A percentile compares a stretch with the other conserved stretches of the same genome.
These are phyloP conservation scores for Debaryomyces maramus DNA, from an alignment of 805 yeast genomes.

Conservation along the genomic window DNA sequence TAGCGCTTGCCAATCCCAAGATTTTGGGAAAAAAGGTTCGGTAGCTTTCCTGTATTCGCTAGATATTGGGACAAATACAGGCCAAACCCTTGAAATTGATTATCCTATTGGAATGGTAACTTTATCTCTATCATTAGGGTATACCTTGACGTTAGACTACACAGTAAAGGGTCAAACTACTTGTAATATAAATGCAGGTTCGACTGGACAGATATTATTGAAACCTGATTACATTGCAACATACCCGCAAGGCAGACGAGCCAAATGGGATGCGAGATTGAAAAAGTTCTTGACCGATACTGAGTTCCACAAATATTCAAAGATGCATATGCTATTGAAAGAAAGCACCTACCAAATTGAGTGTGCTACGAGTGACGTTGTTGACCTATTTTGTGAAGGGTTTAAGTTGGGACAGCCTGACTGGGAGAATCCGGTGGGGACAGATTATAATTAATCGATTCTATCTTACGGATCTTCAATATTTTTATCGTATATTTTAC, in stretches of 20 bases:
- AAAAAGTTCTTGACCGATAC: conserved; percentile 10
- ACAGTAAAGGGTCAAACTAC: conserved; percentile 11
- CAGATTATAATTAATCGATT: conserved; percentile 11
- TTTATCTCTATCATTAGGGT: conserved; percentile 3
- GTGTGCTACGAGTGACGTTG: conserved; percentile 25
- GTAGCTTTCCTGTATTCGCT: conserved; percentile 11
- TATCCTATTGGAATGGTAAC: conserved; percentile 5
- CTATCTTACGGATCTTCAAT: too few species aligned
- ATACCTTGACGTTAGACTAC: not conserved
- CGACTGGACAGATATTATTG: conserved; percentile 20
- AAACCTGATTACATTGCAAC: conserved; percentile 17
- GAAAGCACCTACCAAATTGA: conserved; percentile 11
- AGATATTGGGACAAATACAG: not conserved
- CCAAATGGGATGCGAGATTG: conserved; percentile 11
- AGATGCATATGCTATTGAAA: conserved; percentile 11
- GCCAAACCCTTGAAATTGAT: not conserved
- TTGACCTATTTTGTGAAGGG: conserved; percentile 19
- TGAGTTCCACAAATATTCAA: conserved; percentile 11
- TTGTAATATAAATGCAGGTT: conserved; percentile 16
- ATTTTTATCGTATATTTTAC: not conserved
- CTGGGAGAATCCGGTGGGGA: conserved; percentile 20
- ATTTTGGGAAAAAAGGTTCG: conserved; percentile 14
- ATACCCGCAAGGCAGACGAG: conserved; percentile 11
- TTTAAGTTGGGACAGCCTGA: conserved; percentile 18
- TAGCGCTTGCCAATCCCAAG: conserved; percentile 17